Conservation (phyloP, 2,329 filamentous ascomycete genomes). For the Monilinia polystroma region DNA sequence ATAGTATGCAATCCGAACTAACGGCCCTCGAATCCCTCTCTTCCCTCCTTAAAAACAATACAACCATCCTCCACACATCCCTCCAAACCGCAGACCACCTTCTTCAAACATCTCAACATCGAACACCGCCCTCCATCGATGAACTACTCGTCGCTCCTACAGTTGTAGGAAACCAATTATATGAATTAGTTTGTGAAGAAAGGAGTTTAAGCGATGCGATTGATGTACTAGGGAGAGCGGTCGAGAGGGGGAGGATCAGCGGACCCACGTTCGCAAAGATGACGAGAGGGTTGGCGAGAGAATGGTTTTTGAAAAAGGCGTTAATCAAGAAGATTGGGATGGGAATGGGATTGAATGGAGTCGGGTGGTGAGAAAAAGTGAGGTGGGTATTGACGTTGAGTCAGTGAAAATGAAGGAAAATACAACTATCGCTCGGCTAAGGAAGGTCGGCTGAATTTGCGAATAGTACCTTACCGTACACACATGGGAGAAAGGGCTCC, state of each 20-base stretch:
- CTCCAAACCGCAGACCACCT: conserved; percentile 76
- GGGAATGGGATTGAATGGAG: conserved; percentile 64
- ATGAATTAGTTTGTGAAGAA: conserved; percentile 85
- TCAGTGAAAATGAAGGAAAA: background rate
- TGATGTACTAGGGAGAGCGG: conserved; percentile 73
- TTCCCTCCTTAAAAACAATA: conserved; percentile 71
- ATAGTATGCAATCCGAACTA: conserved; percentile 71
- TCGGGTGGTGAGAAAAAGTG: conserved; percentile 16
- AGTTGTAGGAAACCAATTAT: conserved; percentile 89
- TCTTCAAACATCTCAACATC: conserved; percentile 68
- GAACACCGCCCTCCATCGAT: conserved; percentile 75
- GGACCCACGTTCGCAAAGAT: conserved; percentile 76
- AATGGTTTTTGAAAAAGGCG: conserved; percentile 83
- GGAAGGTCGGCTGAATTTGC: background rate
- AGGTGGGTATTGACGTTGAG: conserved; percentile 13
- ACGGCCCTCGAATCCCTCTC: conserved; percentile 69
- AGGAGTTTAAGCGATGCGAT: conserved; percentile 81
- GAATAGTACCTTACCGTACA: background rate
- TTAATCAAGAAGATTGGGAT: conserved; percentile 72
- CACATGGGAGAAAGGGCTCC: background rate
- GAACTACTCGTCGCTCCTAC: conserved; percentile 91
- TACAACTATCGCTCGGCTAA: background rate
- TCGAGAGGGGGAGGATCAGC: conserved; percentile 70
- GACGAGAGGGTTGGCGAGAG: conserved; percentile 70
- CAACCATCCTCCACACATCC: conserved; percentile 72